phyloP scores from a whole-genome alignment of 257 asterid species.

The Gynochthodes officinalis region DNA sequence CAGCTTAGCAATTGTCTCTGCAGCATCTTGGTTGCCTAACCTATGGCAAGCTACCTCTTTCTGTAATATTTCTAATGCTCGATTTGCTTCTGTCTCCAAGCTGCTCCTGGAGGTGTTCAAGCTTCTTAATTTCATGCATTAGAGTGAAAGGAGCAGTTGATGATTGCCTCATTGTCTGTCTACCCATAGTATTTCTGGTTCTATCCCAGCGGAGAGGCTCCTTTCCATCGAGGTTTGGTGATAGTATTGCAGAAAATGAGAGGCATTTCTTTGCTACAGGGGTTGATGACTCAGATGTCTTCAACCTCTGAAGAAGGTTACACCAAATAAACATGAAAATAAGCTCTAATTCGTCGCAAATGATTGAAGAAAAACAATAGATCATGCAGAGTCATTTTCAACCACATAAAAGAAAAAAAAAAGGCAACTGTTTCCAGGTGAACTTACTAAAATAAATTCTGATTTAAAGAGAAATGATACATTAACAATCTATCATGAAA shows the following conservation, averaged over 20 bases:
- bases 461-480: background rate
- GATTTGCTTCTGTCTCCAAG: conserved; percentile 88
- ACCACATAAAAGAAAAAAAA: background rate
- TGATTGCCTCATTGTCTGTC: conserved; percentile 83
- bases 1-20: conserved; percentile 89
- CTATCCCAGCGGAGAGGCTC: conserved; percentile 37
- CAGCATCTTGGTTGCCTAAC: conserved; percentile 95
- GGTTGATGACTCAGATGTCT: conserved; percentile 43
- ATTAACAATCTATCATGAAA: background rate
- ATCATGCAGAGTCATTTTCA: background rate
- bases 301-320: conserved; percentile 38
- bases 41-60: conserved; percentile 94
- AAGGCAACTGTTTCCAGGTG: background rate
- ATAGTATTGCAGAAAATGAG: conserved; percentile 64
- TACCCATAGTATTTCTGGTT: conserved; percentile 53
- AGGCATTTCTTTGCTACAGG: conserved; percentile 78
- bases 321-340: conserved; percentile 6
- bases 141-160: conserved; percentile 84
- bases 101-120: conserved; percentile 97
- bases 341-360: background rate
- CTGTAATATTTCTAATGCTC: conserved; percentile 91
- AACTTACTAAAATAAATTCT: background rate
- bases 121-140: conserved; percentile 91
- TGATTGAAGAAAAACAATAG: background rate
- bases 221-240: conserved; percentile 61